A percentile compares a stretch with the other conserved stretches of the same genome.
Conservation (phyloP, 73 alveolate genomes). For the Paraurostyla sp. region DNA sequence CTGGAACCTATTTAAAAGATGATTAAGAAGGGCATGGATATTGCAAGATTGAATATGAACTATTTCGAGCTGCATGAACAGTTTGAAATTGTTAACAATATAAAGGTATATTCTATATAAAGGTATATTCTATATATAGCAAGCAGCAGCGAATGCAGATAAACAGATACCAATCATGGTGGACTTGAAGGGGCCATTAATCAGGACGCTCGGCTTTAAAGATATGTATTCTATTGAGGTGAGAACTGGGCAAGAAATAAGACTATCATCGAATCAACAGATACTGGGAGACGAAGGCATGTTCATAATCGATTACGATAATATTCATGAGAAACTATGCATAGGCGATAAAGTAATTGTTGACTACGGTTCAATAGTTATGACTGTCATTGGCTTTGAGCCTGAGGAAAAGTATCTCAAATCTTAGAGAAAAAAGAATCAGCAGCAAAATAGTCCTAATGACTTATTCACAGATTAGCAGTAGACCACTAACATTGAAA, state of each 20-base stretch:
- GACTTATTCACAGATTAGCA: too few relatives aligned
- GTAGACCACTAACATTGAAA: not conserved
- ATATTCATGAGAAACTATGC: conserved; percentile 28
- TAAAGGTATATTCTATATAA: too few relatives aligned
- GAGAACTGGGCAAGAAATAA: conserved; percentile 9
- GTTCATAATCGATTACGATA: conserved; percentile 30
- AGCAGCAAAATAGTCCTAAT: not conserved
- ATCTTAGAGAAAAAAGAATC: not conserved
- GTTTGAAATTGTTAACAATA: not conserved
- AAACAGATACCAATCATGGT: not conserved
- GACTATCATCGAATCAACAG: not conserved
- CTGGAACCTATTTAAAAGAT: conserved; percentile 32
- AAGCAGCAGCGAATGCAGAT: not conserved
- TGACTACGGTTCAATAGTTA: conserved; percentile 44
- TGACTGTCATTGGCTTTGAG: conserved; percentile 63
- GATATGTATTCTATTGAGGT: conserved; percentile 3
- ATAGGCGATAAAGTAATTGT: conserved; percentile 47
- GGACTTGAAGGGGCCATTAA: conserved; percentile 24
- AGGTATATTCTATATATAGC: not conserved
- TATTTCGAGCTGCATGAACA: conserved; percentile 34
- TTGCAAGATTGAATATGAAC: conserved; percentile 55
- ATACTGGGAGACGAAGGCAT: not conserved
- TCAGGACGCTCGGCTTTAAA: not conserved
- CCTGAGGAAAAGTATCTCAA: conserved; percentile 37
- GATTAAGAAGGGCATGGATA: conserved; percentile 51